Percentiles rank a stretch among this genome's conserved stretches.
These are phyloP conservation scores for Anthracocystis walkeri DNA, from an alignment of 1,284 basidiomycete genomes.

Conservation along the genomic window DNA sequence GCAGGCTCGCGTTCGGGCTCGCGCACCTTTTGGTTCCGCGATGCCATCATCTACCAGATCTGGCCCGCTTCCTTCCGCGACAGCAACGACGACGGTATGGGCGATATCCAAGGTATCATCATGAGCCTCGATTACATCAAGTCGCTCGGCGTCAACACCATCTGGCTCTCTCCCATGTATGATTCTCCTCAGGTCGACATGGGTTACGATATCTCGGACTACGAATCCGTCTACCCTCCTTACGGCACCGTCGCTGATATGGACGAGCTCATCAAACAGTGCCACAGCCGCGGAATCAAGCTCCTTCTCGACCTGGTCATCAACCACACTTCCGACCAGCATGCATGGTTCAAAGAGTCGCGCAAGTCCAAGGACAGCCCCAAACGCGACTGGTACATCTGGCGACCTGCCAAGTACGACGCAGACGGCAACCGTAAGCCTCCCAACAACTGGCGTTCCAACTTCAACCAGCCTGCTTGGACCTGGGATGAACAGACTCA, in stretches of 20 bases:
- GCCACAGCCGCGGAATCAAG: constrained; percentile 78
- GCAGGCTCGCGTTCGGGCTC: constrained; percentile 23
- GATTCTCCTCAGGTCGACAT: constrained; percentile 78
- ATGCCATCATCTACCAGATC: constrained; percentile 71
- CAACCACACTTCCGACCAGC: constrained; percentile 79
- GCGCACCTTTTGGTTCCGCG: constrained; percentile 48
- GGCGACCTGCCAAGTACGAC: constrained; percentile 77
- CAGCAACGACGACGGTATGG: constrained; percentile 80
- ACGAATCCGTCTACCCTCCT: constrained; percentile 78
- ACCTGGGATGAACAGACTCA: constrained; percentile 77
- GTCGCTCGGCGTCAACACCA: constrained; percentile 78
- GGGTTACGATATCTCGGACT: constrained; percentile 75
- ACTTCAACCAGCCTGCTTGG: constrained; percentile 82
- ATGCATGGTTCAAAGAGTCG: constrained; percentile 79
- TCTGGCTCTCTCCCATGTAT: constrained; percentile 83
- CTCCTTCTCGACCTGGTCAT: constrained; percentile 83
- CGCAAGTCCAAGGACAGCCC: constrained; percentile 74
- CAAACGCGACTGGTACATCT: constrained; percentile 82
- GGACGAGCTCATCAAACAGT: constrained; percentile 76
- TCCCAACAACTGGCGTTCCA: constrained; percentile 81
- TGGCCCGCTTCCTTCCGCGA: constrained; percentile 82
- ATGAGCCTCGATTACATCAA: constrained; percentile 79
- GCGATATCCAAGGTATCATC: constrained; percentile 79
- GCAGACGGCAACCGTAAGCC: constrained; percentile 69
- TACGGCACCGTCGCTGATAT: constrained; percentile 82